A percentile compares a stretch with the other conserved stretches of the same genome.
phyloP scores from a whole-genome alignment of 805 yeast species.

The Hanseniaspora valbyensis region DNA sequence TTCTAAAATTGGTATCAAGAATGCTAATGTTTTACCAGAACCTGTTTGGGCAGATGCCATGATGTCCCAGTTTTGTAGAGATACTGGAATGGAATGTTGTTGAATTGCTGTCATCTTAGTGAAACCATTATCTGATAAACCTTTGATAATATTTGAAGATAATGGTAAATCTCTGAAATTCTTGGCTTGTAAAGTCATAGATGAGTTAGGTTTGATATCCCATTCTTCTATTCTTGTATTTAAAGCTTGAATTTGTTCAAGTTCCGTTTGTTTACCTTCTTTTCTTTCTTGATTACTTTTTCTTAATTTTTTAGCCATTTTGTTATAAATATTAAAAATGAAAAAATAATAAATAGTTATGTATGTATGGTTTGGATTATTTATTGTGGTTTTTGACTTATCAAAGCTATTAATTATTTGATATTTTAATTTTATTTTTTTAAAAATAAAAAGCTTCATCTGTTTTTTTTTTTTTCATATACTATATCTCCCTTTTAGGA shows the following conservation, averaged over 20 bases:
- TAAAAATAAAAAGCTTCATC: neutral
- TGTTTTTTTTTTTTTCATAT: neutral
- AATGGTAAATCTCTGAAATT: slow-evolving; percentile 74
- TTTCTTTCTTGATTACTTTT: slow-evolving; percentile 31
- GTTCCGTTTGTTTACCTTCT: slow-evolving; percentile 30
- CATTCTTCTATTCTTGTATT: slow-evolving; percentile 43
- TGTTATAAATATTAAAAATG: neutral
- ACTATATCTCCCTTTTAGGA: neutral
- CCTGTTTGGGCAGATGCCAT: slow-evolving; percentile 79
- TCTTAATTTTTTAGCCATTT: slow-evolving; percentile 33
- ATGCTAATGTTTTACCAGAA: slow-evolving; percentile 83
- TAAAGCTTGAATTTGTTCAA: slow-evolving; percentile 33
- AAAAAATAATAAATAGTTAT: neutral
- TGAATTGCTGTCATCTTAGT: slow-evolving; percentile 79
- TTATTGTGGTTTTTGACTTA: neutral
- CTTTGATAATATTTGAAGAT: slow-evolving; percentile 50
- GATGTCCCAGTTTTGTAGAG: slow-evolving; percentile 67
- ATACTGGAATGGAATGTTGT: slow-evolving; percentile 58
- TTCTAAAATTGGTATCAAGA: slow-evolving; percentile 69
- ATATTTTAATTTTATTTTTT: neutral
- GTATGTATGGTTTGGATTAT: neutral
- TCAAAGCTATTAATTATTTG: neutral
- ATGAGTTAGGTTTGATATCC: slow-evolving; percentile 31
- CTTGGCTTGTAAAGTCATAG: slow-evolving; percentile 26
- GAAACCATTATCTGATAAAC: slow-evolving; percentile 69